Percentiles rank a stretch among this genome's conserved stretches.
These are phyloP conservation scores for Scleroderma citrinum DNA, from an alignment of 768 basidiomycete species.

Conservation along the genomic window DNA sequence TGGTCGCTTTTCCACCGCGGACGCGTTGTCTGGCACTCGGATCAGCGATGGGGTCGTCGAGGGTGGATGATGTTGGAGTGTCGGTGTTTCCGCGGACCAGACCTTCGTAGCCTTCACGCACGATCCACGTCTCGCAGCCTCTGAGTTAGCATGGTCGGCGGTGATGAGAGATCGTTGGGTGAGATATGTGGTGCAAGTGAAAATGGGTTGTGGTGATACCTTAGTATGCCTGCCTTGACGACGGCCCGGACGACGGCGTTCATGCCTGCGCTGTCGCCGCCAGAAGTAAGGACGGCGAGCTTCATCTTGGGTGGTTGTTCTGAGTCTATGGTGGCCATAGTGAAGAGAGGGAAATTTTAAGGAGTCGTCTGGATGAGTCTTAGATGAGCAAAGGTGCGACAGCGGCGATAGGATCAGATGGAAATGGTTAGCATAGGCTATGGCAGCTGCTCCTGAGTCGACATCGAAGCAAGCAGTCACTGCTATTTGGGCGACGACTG, in stretches of 20 bases:
- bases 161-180: not conserved
- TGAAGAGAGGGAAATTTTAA: not conserved
- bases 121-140: slow-evolving; percentile 93
- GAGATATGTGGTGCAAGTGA: not conserved
- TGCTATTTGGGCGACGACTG: no score
- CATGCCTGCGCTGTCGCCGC: slow-evolving; percentile 98
- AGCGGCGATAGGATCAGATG: not conserved
- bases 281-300: slow-evolving; percentile 91
- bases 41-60: slow-evolving; percentile 27
- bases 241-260: slow-evolving; percentile 92
- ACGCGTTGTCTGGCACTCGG: slow-evolving; percentile 12
- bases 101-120: slow-evolving; percentile 98
- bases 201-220: slow-evolving; percentile 42
- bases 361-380: not conserved
- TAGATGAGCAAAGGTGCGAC: no score
- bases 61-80: slow-evolving; percentile 27
- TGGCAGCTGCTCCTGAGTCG: no score
- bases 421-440: not conserved
- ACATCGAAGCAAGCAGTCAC: no score
- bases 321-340: not conserved
- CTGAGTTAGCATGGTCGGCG: slow-evolving; percentile 35
- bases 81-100: slow-evolving; percentile 82
- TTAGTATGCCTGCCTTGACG: slow-evolving; percentile 87
- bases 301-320: slow-evolving; percentile 47
- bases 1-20: slow-evolving; percentile 20